Conservation (phyloP, 306 rosid genomes). For the Echinosophora koreensis region DNA sequence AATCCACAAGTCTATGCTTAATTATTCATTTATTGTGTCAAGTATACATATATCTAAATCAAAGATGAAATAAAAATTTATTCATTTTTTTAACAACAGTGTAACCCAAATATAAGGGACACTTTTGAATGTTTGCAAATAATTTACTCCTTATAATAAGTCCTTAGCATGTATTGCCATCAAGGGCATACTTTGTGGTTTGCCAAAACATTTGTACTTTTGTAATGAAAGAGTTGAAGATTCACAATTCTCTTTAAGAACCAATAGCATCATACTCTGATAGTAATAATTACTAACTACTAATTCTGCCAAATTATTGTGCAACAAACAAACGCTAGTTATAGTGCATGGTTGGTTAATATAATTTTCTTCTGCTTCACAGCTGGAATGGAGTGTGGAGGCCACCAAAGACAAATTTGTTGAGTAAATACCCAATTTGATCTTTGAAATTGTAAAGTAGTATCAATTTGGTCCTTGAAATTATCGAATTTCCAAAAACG, state of each 20-base stretch:
- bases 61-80: conserved; percentile 28
- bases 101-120: conserved; percentile 7
- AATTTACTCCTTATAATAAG: conserved; percentile 37
- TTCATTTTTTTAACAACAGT: conserved; percentile 40
- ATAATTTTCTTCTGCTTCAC: conserved; percentile 26
- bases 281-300: background rate
- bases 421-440: too few species aligned
- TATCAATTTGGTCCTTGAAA: too few species aligned
- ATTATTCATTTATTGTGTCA: conserved; percentile 25
- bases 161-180: conserved; percentile 19
- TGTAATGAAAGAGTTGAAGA: conserved; percentile 14
- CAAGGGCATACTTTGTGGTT: conserved; percentile 25
- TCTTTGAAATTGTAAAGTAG: too few species aligned
- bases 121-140: conserved; percentile 13
- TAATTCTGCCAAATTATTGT: conserved; percentile 1
- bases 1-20: conserved; percentile 72
- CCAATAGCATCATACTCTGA: background rate
- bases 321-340: background rate
- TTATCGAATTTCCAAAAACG: too few species aligned
- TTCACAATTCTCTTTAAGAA: background rate
- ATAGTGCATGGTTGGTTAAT: background rate
- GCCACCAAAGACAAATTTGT: conserved; percentile 41
- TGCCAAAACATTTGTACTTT: conserved; percentile 34
- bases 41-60: conserved; percentile 8
- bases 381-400: conserved; percentile 30